Conservation (phyloP, 2,329 filamentous ascomycete species). For the Fusarium devonianum region DNA sequence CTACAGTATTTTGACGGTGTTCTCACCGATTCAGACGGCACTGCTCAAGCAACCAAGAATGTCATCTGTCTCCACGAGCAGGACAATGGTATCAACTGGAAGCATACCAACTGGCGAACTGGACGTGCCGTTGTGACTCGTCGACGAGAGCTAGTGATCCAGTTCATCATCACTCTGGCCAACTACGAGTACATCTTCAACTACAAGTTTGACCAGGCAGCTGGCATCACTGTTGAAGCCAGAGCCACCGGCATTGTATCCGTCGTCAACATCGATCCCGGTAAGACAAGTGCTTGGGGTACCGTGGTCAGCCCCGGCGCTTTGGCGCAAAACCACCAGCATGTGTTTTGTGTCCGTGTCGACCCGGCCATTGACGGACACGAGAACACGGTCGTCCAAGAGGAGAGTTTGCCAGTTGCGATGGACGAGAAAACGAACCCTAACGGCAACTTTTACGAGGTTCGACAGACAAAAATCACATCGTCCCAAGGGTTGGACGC, state of each 20-base stretch:
- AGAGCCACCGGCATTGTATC: conserved; percentile 72
- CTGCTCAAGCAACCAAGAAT: conserved; percentile 59
- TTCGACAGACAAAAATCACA: conserved; percentile 56
- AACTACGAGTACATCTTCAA: conserved; percentile 72
- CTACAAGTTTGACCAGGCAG: conserved; percentile 66
- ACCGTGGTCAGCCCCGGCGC: conserved; percentile 70
- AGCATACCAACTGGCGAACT: conserved; percentile 73
- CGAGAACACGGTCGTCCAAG: conserved; percentile 55
- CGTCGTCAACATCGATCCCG: conserved; percentile 65
- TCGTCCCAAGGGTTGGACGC: conserved; percentile 61
- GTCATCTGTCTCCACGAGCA: conserved; percentile 74
- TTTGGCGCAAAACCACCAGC: conserved; percentile 73
- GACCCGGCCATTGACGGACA: conserved; percentile 67
- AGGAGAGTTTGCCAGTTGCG: conserved; percentile 47
- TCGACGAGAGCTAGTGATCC: conserved; percentile 68
- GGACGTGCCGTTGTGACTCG: conserved; percentile 65
- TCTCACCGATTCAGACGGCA: conserved; percentile 61
- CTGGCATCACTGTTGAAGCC: conserved; percentile 66
- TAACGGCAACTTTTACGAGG: conserved; percentile 66
- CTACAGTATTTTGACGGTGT: conserved; percentile 68
- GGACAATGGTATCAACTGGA: conserved; percentile 74
- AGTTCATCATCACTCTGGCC: conserved; percentile 71
- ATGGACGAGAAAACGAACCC: conserved; percentile 64
- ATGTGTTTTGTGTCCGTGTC: conserved; percentile 70
- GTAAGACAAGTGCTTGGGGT: conserved; percentile 60